A percentile compares a stretch with the other conserved stretches of the same genome.
Conservation (phyloP, 192 early-diverging fungal genomes). For the Coemansia sp. region DNA sequence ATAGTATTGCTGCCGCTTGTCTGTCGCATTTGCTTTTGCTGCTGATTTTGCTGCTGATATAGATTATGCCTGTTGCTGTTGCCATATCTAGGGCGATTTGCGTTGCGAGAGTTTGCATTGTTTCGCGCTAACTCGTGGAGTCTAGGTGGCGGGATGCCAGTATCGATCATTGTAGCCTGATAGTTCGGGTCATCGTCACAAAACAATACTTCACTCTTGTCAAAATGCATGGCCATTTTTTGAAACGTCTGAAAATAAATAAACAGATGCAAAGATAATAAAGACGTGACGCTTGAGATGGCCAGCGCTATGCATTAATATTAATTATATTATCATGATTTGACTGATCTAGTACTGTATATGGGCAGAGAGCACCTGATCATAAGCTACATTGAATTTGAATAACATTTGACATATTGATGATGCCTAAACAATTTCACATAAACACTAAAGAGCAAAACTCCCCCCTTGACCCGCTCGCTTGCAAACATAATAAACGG, state of each 20-base stretch:
- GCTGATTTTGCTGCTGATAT: constrained; percentile 5
- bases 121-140: constrained; percentile 15
- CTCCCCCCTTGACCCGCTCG: too few relatives aligned
- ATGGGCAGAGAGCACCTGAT: not conserved
- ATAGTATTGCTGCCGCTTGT: not conserved
- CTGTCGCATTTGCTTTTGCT: constrained; percentile 6
- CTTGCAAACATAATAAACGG: too few relatives aligned
- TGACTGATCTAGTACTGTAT: not conserved
- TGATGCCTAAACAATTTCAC: too few relatives aligned
- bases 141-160: constrained; percentile 30
- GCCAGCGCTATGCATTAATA: too few relatives aligned
- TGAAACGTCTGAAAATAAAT: not conserved
- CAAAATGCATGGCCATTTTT: constrained; percentile 10
- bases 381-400: too few relatives aligned
- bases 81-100: too few relatives aligned
- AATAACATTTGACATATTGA: too few relatives aligned
- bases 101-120: not conserved
- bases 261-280: not conserved
- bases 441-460: too few relatives aligned
- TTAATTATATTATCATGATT: not conserved
- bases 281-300: too few relatives aligned
- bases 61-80: too few relatives aligned
- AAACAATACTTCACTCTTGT: constrained; percentile 18
- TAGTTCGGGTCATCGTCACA: constrained; percentile 36
- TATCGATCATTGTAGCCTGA: constrained; percentile 15